Evolutionary conservation across 345 rosid species (phyloP).

Genomic region (Heritiera littoralis): DNA sequence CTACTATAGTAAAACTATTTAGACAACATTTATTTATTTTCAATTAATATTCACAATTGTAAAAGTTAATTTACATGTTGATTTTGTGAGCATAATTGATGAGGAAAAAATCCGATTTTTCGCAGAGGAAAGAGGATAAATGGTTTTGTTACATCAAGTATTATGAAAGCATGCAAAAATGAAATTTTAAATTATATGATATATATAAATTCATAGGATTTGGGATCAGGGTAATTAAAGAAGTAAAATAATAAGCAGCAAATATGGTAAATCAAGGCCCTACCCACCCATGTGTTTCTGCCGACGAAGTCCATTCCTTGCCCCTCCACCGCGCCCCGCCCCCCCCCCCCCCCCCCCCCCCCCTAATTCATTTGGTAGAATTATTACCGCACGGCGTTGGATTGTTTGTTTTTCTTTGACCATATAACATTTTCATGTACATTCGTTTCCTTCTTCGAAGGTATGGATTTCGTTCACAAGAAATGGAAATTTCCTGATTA

Average conservation of each 20-base stretch:
- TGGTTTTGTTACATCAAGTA: neutral
- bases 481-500: neutral
- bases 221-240: neutral
- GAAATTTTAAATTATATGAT: neutral
- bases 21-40: too few species aligned
- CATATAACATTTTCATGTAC: conserved; percentile 8
- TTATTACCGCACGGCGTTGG: conserved; percentile 15
- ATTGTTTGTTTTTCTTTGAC: conserved; percentile 10
- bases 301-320: conserved; percentile 40
- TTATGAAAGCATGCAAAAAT: conserved; percentile 10
- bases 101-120: neutral
- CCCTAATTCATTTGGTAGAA: neutral
- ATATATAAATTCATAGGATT: neutral
- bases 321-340: too few species aligned
- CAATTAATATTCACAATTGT: too few species aligned
- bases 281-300: conserved; percentile 44
- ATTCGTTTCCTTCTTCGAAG: neutral
- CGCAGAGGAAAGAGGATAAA: neutral
- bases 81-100: neutral
- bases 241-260: conserved; percentile 4
- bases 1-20: too few species aligned
- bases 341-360: too few species aligned
- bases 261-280: conserved; percentile 20
- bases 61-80: too few species aligned
- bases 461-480: neutral